Evolutionary conservation across 176 grass and related monocot genomes (phyloP), one percentile per base, ranked within the genome.

Genomic region (Oryza glumipatula): DNA sequence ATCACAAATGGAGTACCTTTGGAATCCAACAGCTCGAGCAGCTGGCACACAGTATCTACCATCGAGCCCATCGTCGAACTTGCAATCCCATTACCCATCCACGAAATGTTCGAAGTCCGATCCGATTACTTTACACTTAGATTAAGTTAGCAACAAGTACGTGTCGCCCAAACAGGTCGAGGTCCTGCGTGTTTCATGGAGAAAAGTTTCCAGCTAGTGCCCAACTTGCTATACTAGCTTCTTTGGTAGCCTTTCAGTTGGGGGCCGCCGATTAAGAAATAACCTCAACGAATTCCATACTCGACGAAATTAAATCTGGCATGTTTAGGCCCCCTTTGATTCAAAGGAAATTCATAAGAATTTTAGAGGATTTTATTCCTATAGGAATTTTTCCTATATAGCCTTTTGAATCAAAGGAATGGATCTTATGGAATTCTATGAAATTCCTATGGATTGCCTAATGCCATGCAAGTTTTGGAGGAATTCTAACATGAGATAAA

Each of bases 71-170:
- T 51, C 30, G 13, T 47, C 44, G 12, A 28, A 73, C 54, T 28
- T 79, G 56, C 28, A 16, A 39, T 44, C 43, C 43, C 43, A 61
- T 54, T 44, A 67, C 48, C 43, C 65, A n/a, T 23, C 10, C 56
- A 85, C 65, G 30, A 14, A 47, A 51, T 24, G 60, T 52, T 36
- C 6, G 0, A 77, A 54, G 4, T 52, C 54, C 35, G 35, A 45
- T 63, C 44, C 5, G 36, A 72, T 30, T 26, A 82, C n/a, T 63
- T 82, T 79, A 67, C 7, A 48, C 76, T 19, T 26, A n/a, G 19
- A 6, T 71, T 23, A 43, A n/a, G 68, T 5, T 23, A 0, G 74
- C 26, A 70, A 11, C 65, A 84, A 65, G 33, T 68, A 69, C 63
- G 32, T 60, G 65, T 45, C 26, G 17, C 38, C 26, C 8, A 9